Base-by-base conservation (phyloP, 805 yeast genomes). In the Candida sithepensis region DNA sequence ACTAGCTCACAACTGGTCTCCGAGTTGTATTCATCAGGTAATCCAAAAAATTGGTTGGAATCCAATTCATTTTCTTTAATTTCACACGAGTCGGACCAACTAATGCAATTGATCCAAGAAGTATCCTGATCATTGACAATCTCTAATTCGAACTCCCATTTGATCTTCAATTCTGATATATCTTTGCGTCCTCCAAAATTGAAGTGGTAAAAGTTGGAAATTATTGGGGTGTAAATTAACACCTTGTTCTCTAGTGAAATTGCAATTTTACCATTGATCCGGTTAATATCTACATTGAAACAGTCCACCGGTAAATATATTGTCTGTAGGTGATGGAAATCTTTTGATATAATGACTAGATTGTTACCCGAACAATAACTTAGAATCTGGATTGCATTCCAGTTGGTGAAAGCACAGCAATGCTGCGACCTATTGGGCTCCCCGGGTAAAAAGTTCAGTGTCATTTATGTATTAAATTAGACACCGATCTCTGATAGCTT, bases 341-440 rank as follows among this genome's bases (percentile, higher is more conserved):
- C 70, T 50, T 77, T 74, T 7, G 84, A 72, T 2, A 83, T 61
- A 4, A 86, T 75, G 30, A 92, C 85, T 54, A 92, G 71, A 62
- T 88, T 89, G 67, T 89, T 89, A 0, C 96, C 97, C 1, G 97
- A 88, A 48, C 90, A 86, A 63, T 92, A 92, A 1, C 81, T 82
- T 30, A 86, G 67, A 2, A 89, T 65, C 44, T 80, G 77, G 49
- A 79, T 80, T 10, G 73, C 72, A 46, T 79, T 80, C 96, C 96
- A 89, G 34, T 69, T 67, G 6, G 73, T 77, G 50, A 81, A 84
- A 37, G 79, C 71, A 21, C 81, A 76, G 0, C 88, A 70, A 53
- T 77, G 78, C 13, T 70, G 72, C 1, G 78, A 62, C 40, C 71
- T 65, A 61, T 84, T 85, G 18, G 94, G 94, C 60, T 87, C 88